phyloP scores from a whole-genome alignment of 139 green algal species.

The Micractinium sp. region DNA sequence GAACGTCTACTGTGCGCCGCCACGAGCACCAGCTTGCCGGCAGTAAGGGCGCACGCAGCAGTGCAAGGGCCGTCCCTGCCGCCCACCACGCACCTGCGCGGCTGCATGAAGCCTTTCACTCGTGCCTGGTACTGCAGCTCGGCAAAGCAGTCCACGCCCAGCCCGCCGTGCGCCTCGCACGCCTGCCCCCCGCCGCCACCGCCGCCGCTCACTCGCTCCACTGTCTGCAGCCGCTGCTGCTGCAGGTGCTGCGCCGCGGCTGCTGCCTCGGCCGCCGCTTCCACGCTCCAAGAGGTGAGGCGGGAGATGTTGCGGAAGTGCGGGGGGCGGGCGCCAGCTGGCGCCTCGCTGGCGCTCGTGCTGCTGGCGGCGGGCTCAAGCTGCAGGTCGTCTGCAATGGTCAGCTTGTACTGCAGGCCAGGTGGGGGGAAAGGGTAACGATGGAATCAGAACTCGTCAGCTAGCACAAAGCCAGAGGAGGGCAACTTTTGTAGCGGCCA shows the following conservation, averaged over 20 bases:
- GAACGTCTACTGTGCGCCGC: too few relatives aligned
- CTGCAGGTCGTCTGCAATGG: slow-evolving; percentile 8
- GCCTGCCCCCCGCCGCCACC: not conserved
- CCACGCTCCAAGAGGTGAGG: slow-evolving; percentile 7
- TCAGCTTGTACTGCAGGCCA: slow-evolving; percentile 29
- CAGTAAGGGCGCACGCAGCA: too few relatives aligned
- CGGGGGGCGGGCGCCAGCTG: not conserved
- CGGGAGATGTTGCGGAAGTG: not conserved
- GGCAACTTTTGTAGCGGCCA: not conserved
- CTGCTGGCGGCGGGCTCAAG: not conserved
- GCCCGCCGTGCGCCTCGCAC: not conserved
- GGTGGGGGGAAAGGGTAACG: not conserved
- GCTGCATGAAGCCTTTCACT: slow-evolving; percentile 62
- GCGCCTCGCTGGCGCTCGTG: not conserved
- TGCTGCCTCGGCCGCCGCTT: slow-evolving; percentile 17
- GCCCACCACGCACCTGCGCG: slow-evolving; percentile 20
- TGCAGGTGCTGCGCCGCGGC: not conserved
- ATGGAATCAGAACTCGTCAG: too few relatives aligned
- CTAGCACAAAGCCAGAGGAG: not conserved
- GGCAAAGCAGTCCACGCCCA: slow-evolving; percentile 19
- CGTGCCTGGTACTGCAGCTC: slow-evolving; percentile 52
- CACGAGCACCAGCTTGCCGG: not conserved
- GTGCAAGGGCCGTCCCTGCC: not conserved
- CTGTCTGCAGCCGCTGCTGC: not conserved
- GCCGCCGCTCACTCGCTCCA: not conserved